phyloP scores from a whole-genome alignment of 164 flowering plant genomes.

The Vitis riparia region DNA sequence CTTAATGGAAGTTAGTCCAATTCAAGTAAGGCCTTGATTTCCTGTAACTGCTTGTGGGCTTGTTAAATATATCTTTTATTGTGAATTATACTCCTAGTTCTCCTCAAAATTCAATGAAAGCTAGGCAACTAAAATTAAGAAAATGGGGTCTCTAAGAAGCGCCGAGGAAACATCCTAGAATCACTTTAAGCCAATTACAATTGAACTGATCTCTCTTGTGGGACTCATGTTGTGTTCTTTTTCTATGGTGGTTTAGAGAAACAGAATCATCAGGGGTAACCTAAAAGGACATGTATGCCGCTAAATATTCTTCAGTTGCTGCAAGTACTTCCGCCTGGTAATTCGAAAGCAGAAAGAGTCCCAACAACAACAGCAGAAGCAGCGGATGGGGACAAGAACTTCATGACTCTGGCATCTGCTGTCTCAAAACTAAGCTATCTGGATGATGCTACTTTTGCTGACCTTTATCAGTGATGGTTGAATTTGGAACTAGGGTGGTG shows the following conservation, averaged over 20 bases:
- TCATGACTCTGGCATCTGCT: constrained; percentile 4
- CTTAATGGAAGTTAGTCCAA: constrained; percentile 17
- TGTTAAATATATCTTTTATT: neutral
- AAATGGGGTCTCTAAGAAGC: too few relatives aligned
- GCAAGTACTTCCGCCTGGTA: neutral
- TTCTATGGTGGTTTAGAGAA: constrained; percentile 15
- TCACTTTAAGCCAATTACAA: too few relatives aligned
- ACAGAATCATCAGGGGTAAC: neutral
- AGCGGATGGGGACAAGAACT: constrained; percentile 5
- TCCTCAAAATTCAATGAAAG: too few relatives aligned
- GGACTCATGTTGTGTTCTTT: neutral
- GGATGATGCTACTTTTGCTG: neutral
- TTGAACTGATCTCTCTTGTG: neutral
- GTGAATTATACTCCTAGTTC: too few relatives aligned
- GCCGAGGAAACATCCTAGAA: too few relatives aligned
- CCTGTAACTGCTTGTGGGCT: neutral
- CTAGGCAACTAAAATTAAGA: too few relatives aligned
- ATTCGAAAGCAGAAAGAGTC: neutral
- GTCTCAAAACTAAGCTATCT: neutral
- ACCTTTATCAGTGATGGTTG: too few relatives aligned
- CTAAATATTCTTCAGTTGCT: constrained; percentile 6
- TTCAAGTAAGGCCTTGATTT: constrained; percentile 13
- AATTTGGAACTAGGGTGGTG: too few relatives aligned
- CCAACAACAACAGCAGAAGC: neutral
- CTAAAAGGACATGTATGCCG: constrained; percentile 1